Evolutionary conservation across 768 basidiomycete genomes (phyloP), one percentile per base, ranked within the genome.

Genomic region (Podaxis pistillaris): DNA sequence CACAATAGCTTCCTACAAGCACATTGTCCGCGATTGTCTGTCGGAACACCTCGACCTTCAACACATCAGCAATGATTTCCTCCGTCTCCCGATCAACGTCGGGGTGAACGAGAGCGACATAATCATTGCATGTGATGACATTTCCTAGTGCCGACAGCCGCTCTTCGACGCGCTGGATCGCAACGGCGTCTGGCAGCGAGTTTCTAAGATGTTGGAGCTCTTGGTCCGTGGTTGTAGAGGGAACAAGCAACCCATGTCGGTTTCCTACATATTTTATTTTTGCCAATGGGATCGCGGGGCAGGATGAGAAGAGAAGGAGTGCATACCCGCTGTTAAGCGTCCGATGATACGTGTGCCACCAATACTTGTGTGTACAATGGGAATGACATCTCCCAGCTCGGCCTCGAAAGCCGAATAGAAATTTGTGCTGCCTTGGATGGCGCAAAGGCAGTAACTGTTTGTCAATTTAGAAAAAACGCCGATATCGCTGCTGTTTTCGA

Each of bases 41-140:
- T 53, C 97, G 83, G 80, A 99, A 99, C 4, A 98, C 97, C 74
- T 99, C 97, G 65, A 98, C 97, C 76, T 98, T 98, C 68, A 99
- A 86, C 19, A 97, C 94, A 74, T 99, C 97, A 30, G 97, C 97
- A 76, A 99, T 98, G 78, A 99, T 98, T 76, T 99, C 97, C 73
- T 99, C 97, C 24, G 97, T 99, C 77, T 98, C 97, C 65, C 97
- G 87, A 78, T 98, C 97, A 64, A 98, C 79, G 67, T 99, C 97
- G 7, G 97, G 97, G 74, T 99, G 97, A 26, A 98, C 97, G 68
- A 99, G 89, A 7, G 97, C 97, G 67, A 99, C 96, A 71, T 98
- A 92, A 79, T 99, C 97, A 76, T 98, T 99, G 79, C 93, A 96
- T 12, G 94, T 94, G 74, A 99, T 96, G 65, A 99, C 96, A 73